These are phyloP conservation scores for Secale cereale DNA, from an alignment of 176 grass and related monocot species.

Conservation along the genomic window DNA sequence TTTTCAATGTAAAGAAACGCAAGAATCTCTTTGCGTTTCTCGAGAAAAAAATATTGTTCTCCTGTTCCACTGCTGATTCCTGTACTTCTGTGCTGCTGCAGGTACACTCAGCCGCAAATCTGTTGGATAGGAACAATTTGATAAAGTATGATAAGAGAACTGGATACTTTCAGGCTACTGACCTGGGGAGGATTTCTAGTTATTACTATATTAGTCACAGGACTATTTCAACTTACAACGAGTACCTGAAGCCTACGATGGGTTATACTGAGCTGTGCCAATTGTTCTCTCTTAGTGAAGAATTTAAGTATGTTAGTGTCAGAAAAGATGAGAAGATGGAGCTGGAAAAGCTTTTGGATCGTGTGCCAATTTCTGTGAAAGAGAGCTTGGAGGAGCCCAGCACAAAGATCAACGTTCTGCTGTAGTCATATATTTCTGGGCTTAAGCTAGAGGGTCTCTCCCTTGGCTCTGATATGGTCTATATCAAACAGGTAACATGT, in stretches of 20 bases:
- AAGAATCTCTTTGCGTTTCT: no score
- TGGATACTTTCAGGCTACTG: conserved; percentile 83
- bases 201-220: conserved; percentile 82
- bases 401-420: conserved; percentile 87
- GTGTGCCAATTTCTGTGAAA: conserved; percentile 87
- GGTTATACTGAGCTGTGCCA: conserved; percentile 78
- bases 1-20: no score
- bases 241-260: conserved; percentile 92
- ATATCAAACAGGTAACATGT: conserved; percentile 70
- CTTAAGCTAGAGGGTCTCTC: conserved; percentile 89
- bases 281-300: conserved; percentile 81
- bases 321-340: conserved; percentile 92
- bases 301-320: conserved; percentile 86
- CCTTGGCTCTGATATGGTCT: conserved; percentile 89
- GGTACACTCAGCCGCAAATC: conserved; percentile 86
- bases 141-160: conserved; percentile 82
- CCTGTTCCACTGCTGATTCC: not conserved
- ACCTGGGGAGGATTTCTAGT: conserved; percentile 78
- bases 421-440: conserved; percentile 84
- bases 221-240: conserved; percentile 79
- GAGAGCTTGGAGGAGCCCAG: conserved; percentile 81
- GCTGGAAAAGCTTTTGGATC: conserved; percentile 72
- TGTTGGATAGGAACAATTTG: conserved; percentile 81
- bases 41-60: not conserved
- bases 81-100: conserved; percentile 41